Evolutionary conservation across 306 rosid genomes (phyloP).

Genomic region (Gleditsia sinensis): DNA sequence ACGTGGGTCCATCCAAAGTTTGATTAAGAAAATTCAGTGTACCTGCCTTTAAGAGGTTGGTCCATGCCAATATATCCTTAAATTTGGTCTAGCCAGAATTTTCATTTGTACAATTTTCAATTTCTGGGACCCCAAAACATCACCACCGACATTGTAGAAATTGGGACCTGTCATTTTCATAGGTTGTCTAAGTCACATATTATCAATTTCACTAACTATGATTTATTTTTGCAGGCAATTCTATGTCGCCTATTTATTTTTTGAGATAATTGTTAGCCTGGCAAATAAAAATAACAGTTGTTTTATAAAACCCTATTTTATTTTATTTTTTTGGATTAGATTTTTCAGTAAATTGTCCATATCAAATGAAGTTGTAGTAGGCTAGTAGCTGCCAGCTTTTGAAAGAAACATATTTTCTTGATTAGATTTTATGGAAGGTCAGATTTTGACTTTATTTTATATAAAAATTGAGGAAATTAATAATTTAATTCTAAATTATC

Average conservation of each 20-base stretch:
- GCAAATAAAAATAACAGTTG: no score
- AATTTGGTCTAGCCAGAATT: neutral
- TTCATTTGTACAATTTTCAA: neutral
- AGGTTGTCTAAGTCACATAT: neutral
- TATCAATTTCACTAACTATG: neutral
- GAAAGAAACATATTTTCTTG: no score
- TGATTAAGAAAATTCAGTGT: conserved; percentile 15
- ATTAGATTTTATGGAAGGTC: neutral
- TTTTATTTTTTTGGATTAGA: neutral
- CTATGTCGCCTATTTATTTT: no score
- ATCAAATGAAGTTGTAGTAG: no score
- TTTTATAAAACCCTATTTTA: neutral
- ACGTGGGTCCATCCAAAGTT: conserved; percentile 12
- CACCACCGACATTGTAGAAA: conserved; percentile 29
- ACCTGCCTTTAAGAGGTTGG: conserved; percentile 11
- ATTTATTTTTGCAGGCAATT: neutral
- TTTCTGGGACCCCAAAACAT: conserved; percentile 22
- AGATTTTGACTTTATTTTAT: no score
- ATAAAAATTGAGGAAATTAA: no score
- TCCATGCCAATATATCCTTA: neutral
- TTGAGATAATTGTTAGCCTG: no score
- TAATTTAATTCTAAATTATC: no score
- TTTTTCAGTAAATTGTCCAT: conserved; percentile 7
- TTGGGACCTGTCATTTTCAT: conserved; percentile 16
- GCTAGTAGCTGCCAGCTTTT: no score